These are phyloP conservation scores for Metschnikowia reukaufii DNA, from an alignment of 805 yeast genomes.

Conservation along the genomic window DNA sequence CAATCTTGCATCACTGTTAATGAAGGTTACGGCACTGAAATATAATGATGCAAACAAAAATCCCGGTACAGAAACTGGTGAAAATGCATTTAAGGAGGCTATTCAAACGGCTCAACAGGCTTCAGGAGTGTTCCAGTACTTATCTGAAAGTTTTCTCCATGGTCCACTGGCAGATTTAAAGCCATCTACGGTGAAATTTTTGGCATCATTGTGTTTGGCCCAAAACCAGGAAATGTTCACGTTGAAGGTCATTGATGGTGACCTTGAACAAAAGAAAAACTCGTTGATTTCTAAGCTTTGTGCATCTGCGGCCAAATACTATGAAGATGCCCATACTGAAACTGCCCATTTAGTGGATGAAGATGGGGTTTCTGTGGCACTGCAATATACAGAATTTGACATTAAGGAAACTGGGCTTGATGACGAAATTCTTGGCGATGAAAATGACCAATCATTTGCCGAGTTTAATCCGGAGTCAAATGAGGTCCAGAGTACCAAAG, in stretches of 20 bases:
- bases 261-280: slow-evolving; percentile 53
- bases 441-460: slow-evolving; percentile 12
- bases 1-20: slow-evolving; percentile 68
- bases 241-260: slow-evolving; percentile 55
- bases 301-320: slow-evolving; percentile 56
- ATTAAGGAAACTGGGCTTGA: slow-evolving; percentile 30
- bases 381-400: slow-evolving; percentile 19
- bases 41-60: slow-evolving; percentile 29
- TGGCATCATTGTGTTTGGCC: slow-evolving; percentile 68
- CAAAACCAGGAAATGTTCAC: slow-evolving; percentile 88
- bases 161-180: slow-evolving; percentile 81
- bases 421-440: slow-evolving; percentile 19
- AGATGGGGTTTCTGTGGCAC: slow-evolving; percentile 14
- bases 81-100: slow-evolving; percentile 54
- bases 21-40: slow-evolving; percentile 46
- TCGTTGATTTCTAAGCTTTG: slow-evolving; percentile 76
- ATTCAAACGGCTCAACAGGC: slow-evolving; percentile 67
- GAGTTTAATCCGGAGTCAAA: slow-evolving; percentile 15
- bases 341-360: slow-evolving; percentile 28
- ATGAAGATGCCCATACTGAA: slow-evolving; percentile 50
- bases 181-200: slow-evolving; percentile 64
- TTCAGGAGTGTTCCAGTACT: slow-evolving; percentile 70
- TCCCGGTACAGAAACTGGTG: slow-evolving; percentile 26
- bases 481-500: slow-evolving; percentile 15
- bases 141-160: slow-evolving; percentile 80